Evolutionary conservation across 2,329 filamentous ascomycete species (phyloP), one percentile per base, ranked within the genome.

Genomic region (Aureobasidium sp.): DNA sequence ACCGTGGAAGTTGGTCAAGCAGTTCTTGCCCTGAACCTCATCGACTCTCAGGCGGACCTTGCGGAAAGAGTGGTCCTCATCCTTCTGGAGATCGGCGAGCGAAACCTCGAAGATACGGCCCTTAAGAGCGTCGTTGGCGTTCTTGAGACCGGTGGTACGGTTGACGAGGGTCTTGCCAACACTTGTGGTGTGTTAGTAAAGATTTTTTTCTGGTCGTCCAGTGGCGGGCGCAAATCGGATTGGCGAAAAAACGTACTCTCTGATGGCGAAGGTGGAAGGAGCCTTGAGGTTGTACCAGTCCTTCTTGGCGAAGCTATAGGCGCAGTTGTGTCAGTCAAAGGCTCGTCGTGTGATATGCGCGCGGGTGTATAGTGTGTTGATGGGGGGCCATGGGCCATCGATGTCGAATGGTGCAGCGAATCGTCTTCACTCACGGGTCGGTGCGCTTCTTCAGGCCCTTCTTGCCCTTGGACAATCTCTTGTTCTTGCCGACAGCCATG

Each of bases 381-480:
- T 44, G n/a, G 32, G 44, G 44, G 13, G 44, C 25, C 50, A 15
- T 16, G 25, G 47, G 41, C 13, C 30, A 16, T 57, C 13, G 39
- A 45, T 55, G 75, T 92, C 86, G 85, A 97, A 97, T 75, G 94
- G 57, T 50, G 57, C 32, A 41, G 39, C 57, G 57, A 41, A n/a
- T 59, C 57, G 57, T 49, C 57, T 42, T 61, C 49, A 61, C 59
- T 61, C 59, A 61, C 59, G 48, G 93, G 81, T 99, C 94, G 75
- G 92, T 93, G 84, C 93, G 93, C 93, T 99, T 97, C 91, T 97
- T 97, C 79, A 97, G 86, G 81, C 94, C 93, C 88, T 99, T 99
- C 91, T 97, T 99, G 84, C 94, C 94, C 87, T 99, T 99, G 71
- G 94, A 97, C 84, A 99, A 87, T 86, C 94, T 91, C 91, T 99